Evolutionary conservation across 2,329 filamentous ascomycete species (phyloP).

Genomic region (Hymenoscyphus fructigenus): DNA sequence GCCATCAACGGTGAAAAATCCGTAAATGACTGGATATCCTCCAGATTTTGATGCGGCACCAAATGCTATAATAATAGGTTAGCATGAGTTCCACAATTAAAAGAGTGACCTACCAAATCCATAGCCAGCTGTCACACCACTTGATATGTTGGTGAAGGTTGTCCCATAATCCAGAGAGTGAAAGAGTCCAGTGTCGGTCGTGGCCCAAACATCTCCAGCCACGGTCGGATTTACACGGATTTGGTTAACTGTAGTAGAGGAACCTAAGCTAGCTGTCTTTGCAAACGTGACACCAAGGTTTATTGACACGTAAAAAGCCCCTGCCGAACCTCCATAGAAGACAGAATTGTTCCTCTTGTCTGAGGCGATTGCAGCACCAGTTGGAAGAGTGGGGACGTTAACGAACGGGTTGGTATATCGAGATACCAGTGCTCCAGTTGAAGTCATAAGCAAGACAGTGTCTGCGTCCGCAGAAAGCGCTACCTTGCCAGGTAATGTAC

Average conservation of each 20-base stretch:
- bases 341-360: slow-evolving; percentile 53
- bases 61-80: slow-evolving; percentile 21
- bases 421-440: slow-evolving; percentile 41
- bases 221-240: slow-evolving; percentile 56
- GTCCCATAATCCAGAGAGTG: slow-evolving; percentile 51
- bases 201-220: slow-evolving; percentile 60
- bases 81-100: not conserved
- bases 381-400: slow-evolving; percentile 43
- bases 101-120: slow-evolving; percentile 12
- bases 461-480: slow-evolving; percentile 52
- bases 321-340: slow-evolving; percentile 51
- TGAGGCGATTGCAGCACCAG: slow-evolving; percentile 49
- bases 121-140: slow-evolving; percentile 13
- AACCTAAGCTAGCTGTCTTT: slow-evolving; percentile 39
- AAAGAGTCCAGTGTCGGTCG: slow-evolving; percentile 54
- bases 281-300: slow-evolving; percentile 49
- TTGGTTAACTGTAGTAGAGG: slow-evolving; percentile 50
- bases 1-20: slow-evolving; percentile 32
- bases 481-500: slow-evolving; percentile 44
- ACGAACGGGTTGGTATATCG: slow-evolving; percentile 42
- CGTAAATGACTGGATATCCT: slow-evolving; percentile 31
- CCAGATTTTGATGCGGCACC: slow-evolving; percentile 26
- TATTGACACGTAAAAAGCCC: slow-evolving; percentile 50
- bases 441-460: slow-evolving; percentile 49
- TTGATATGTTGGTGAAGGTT: slow-evolving; percentile 43